Evolutionary conservation across 176 grass and related monocot genomes (phyloP), one percentile per base, ranked within the genome.

Genomic region (Aegilops bicornis): DNA sequence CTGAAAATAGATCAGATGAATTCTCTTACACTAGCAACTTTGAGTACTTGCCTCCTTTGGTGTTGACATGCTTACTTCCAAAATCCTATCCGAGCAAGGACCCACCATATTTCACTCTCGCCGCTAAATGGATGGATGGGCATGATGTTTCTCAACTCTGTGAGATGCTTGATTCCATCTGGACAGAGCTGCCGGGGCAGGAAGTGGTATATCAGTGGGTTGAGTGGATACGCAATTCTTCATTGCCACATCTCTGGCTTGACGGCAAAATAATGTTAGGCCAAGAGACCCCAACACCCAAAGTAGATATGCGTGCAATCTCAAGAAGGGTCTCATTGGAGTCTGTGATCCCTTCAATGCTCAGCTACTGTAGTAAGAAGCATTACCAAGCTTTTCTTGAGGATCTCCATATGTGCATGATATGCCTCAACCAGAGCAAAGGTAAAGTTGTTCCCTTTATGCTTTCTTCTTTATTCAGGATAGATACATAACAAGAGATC

Each of bases 161-260:
- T 69, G 56, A 69, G 76, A 91, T 84, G 77, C 79, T 94, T 76
- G 89, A 94, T 6, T 15, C 81, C 35, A 87, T 89, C 16, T 91
- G 87, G 77, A 35, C 63, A 83, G 92, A 87, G 23, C 20, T 91
- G 19, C 81, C 10, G 11, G 81, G 87, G 12, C 92, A 89, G 20
- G 92, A 94, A 81, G 65, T 91, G 22, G 76, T 87, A 11, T 91
- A 94, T 74, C 92, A 82, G 7, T 94, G 92, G 87, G 87, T 91
- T 39, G 89, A 94, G 22, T 94, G 87, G 87, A 65, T 91, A 14
- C 47, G 64, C 23, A 84, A 79, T 61, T 91, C 71, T 70, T 94
- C 84, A 9, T 83, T 59, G 20, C 69, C 87, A 16, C 72, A 82
- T 88, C 81, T 91, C 79, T 86, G 71, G 39, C 76, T 88, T 67